Evolutionary conservation across 2,329 filamentous ascomycete genomes (phyloP).

Genomic region (Sarocladium kiliense): DNA sequence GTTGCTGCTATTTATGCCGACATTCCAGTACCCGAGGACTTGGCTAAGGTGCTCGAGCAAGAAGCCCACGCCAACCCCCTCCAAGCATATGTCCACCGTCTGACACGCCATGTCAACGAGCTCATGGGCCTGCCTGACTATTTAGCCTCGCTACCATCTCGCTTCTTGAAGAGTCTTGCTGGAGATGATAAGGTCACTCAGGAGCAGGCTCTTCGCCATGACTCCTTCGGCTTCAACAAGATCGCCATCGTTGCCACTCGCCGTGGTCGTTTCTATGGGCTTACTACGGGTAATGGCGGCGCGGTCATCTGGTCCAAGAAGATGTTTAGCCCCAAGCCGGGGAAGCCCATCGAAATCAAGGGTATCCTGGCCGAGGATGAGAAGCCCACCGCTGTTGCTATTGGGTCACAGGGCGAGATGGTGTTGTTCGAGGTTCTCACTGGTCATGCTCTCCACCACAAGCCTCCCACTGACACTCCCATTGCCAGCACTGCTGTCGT

Average conservation of each 20-base stretch:
- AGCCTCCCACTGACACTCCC: conserved; percentile 1
- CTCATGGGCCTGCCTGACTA: conserved; percentile 71
- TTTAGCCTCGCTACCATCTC: conserved; percentile 62
- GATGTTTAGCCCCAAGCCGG: conserved; percentile 51
- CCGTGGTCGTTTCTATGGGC: conserved; percentile 71
- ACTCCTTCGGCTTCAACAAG: conserved; percentile 87
- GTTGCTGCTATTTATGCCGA: conserved; percentile 78
- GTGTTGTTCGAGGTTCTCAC: conserved; percentile 49
- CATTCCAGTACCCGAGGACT: conserved; percentile 63
- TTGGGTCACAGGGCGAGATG: conserved; percentile 58
- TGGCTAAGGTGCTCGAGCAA: conserved; percentile 76
- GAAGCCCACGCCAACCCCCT: conserved; percentile 80
- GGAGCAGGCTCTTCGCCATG: conserved; percentile 49
- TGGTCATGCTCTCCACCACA: conserved; percentile 33
- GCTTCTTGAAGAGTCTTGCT: conserved; percentile 60
- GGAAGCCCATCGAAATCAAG: conserved; percentile 59
- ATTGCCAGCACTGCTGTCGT: conserved; percentile 44
- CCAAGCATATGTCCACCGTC: conserved; percentile 80
- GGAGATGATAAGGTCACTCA: conserved; percentile 45
- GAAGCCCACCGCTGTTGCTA: conserved; percentile 42
- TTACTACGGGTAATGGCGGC: conserved; percentile 73
- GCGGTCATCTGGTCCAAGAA: conserved; percentile 70
- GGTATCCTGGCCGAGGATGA: conserved; percentile 57
- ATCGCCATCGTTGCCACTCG: conserved; percentile 74
- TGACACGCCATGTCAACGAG: conserved; percentile 76